These are phyloP conservation scores for Syzygium grande DNA, from an alignment of 345 rosid genomes.

Conservation along the genomic window DNA sequence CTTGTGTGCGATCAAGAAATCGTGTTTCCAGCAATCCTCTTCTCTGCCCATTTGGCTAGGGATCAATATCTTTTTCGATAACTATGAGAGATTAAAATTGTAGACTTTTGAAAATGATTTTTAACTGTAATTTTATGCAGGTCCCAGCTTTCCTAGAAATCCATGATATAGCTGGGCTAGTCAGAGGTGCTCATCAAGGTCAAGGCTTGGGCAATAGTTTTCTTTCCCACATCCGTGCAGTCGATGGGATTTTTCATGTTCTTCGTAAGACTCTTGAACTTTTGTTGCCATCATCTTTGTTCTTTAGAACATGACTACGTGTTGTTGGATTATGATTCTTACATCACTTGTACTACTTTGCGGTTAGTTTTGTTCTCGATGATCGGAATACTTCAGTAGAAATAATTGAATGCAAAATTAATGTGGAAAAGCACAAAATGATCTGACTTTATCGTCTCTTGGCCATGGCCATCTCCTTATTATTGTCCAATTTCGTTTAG, in stretches of 20 bases:
- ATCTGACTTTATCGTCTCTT: background rate
- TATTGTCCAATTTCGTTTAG: background rate
- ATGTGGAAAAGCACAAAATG: background rate
- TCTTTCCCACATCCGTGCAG: conserved; percentile 96
- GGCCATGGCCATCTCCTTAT: background rate
- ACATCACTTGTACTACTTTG: background rate
- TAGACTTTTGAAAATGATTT: background rate
- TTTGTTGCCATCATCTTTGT: background rate
- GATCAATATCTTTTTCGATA: background rate
- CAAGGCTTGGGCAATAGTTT: conserved; percentile 96
- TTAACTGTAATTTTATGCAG: conserved; percentile 20
- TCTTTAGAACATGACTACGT: background rate
- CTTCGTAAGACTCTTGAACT: conserved; percentile 42
- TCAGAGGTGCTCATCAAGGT: conserved; percentile 94
- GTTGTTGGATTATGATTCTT: background rate
- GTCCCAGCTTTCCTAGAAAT: conserved; percentile 91
- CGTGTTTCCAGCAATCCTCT: background rate
- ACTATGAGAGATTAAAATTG: background rate
- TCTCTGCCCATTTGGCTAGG: background rate
- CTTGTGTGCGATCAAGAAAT: background rate
- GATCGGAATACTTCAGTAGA: background rate
- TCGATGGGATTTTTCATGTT: conserved; percentile 98
- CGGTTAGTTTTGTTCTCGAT: background rate
- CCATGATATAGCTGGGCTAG: conserved; percentile 96
- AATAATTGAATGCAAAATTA: background rate